Conservation (phyloP, 2,329 filamentous ascomycete species). For the Cytospora piceae region DNA sequence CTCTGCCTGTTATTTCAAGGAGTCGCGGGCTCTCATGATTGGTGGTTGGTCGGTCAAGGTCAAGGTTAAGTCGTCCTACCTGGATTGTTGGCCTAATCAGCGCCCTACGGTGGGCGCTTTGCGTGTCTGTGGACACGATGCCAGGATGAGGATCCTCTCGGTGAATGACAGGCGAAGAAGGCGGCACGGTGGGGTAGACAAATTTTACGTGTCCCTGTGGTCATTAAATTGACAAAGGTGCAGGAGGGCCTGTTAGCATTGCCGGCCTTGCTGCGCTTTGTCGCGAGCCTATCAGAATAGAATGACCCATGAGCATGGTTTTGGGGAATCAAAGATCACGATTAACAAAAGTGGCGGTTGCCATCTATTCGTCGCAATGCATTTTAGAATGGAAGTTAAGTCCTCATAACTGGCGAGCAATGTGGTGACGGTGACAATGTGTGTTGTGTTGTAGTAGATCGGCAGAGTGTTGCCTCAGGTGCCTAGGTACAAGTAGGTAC, state of each 20-base stretch:
- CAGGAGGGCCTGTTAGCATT: not conserved
- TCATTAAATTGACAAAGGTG: conserved; percentile 4
- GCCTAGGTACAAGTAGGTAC: too few relatives aligned
- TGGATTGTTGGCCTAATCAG: conserved; percentile 9
- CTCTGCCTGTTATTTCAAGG: conserved; percentile 9
- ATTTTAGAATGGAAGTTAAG: not conserved
- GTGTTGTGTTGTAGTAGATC: too few relatives aligned
- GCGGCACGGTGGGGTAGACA: not conserved
- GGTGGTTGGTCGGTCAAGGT: not conserved
- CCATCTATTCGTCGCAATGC: not conserved
- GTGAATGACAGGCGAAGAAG: not conserved
- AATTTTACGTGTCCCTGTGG: not conserved
- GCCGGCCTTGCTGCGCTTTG: conserved; percentile 12
- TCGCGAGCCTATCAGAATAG: conserved; percentile 23
- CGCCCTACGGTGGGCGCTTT: not conserved
- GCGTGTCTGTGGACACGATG: not conserved
- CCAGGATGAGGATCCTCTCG: not conserved
- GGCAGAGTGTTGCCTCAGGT: too few relatives aligned
- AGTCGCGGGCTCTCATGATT: not conserved
- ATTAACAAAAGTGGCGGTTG: not conserved
- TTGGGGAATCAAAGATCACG: conserved; percentile 17
- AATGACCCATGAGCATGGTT: conserved; percentile 22
- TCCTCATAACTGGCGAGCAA: too few relatives aligned
- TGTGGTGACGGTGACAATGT: too few relatives aligned
- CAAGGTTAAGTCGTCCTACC: conserved; percentile 24